Percentiles rank a stretch among this genome's conserved stretches.
phyloP scores from a whole-genome alignment of 495 filamentous ascomycete genomes.

The Penicillium cinerascens region DNA sequence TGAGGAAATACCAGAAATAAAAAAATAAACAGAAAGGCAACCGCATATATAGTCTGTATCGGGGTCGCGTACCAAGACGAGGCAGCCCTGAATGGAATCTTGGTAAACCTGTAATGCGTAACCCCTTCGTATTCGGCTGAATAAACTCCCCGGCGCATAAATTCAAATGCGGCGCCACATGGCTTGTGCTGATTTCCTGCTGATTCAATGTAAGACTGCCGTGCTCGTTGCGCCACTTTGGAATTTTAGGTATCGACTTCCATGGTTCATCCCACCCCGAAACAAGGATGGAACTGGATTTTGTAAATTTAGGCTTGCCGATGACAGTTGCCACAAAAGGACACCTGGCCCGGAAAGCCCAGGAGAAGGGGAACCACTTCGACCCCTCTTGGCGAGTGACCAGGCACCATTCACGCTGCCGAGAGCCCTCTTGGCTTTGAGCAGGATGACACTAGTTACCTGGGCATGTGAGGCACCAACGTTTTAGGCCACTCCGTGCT shows the following conservation, averaged over 20 bases:
- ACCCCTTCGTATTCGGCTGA: constrained; percentile 21
- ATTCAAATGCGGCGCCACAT: constrained; percentile 24
- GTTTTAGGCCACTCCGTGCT: too few species aligned
- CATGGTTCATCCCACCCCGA: constrained; percentile 15
- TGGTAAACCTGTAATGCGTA: background rate
- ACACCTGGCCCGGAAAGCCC: background rate
- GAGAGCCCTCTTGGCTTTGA: constrained; percentile 4
- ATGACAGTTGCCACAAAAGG: constrained; percentile 24
- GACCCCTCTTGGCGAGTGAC: constrained; percentile 9
- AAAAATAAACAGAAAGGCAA: background rate
- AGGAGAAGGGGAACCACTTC: background rate
- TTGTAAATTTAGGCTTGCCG: constrained; percentile 18
- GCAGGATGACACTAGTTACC: background rate
- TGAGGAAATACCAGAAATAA: background rate
- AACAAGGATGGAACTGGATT: constrained; percentile 11
- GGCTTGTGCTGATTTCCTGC: constrained; percentile 10
- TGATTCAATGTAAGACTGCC: constrained; percentile 25
- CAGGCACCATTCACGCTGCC: constrained; percentile 8
- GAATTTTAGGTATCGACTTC: constrained; percentile 1
- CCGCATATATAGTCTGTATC: too few species aligned
- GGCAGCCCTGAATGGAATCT: background rate
- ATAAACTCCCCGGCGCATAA: constrained; percentile 21
- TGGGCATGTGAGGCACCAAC: background rate
- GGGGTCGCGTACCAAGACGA: background rate
- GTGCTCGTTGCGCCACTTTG: constrained; percentile 12